Percentiles rank a stretch among this genome's conserved stretches.
phyloP scores from a whole-genome alignment of 73 alveolate species.

The Blepharisma japonicum region DNA sequence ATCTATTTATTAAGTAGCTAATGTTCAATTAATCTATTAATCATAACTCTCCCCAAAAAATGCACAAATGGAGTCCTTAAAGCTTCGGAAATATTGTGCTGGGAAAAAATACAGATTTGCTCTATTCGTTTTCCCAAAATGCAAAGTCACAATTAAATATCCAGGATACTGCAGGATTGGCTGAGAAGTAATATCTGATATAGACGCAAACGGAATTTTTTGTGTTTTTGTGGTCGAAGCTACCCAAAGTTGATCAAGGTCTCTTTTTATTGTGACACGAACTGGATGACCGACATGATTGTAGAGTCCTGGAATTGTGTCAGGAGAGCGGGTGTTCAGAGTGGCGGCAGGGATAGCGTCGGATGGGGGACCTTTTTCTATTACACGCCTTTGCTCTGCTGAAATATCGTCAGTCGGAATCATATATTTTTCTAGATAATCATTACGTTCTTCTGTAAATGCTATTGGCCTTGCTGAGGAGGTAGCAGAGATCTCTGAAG shows the following conservation, averaged over 20 bases:
- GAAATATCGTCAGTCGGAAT: conserved; percentile 4
- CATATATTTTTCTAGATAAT: background rate
- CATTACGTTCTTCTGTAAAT: background rate
- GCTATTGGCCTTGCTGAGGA: background rate
- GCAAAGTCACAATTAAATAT: background rate
- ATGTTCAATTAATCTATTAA: too few relatives aligned
- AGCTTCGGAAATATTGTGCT: too few relatives aligned
- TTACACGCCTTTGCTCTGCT: background rate
- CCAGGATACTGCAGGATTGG: conserved; percentile 20
- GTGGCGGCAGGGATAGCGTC: conserved; percentile 2
- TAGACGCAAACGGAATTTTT: conserved; percentile 3
- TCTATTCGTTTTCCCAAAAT: background rate
- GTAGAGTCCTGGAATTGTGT: background rate
- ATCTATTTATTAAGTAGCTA: background rate
- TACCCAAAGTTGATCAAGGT: conserved; percentile 1
- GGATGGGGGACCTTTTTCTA: conserved; percentile 7
- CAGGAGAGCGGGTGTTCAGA: background rate
- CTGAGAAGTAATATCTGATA: background rate
- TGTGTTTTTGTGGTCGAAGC: background rate
- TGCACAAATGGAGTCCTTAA: too few relatives aligned
- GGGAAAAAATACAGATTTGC: conserved; percentile 14
- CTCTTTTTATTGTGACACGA: background rate
- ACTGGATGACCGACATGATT: background rate
- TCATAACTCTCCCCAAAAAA: too few relatives aligned
- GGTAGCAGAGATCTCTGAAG: background rate